Percentiles rank a stretch among this genome's conserved stretches.
phyloP scores from a whole-genome alignment of 2,329 filamentous ascomycete species.

The Ophiobolus disseminans region DNA sequence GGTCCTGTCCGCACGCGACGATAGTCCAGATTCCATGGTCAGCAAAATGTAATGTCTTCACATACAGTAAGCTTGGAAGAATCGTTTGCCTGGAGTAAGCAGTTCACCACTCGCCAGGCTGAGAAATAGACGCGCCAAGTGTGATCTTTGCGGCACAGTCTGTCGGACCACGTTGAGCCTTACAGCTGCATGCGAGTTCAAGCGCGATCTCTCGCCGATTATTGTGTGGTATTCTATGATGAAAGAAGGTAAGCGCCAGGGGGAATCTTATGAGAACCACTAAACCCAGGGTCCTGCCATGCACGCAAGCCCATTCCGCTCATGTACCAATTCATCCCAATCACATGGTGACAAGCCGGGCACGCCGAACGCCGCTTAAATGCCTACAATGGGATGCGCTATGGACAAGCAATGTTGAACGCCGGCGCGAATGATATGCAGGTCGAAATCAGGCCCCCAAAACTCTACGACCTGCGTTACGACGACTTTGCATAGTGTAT shows the following conservation, averaged over 20 bases:
- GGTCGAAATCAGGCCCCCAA: not conserved
- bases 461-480: not conserved
- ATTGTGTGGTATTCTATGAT: conserved; percentile 8
- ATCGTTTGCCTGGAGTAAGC: not conserved
- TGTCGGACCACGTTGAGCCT: conserved; percentile 6
- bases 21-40: conserved; percentile 37
- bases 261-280: conserved; percentile 20
- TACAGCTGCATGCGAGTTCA: conserved; percentile 4
- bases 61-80: not conserved
- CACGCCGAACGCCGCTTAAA: conserved; percentile 9
- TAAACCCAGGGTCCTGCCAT: not conserved
- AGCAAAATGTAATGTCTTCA: not conserved
- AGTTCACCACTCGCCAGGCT: not conserved
- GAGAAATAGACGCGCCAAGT: conserved; percentile 7
- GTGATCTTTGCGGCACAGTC: conserved; percentile 15
- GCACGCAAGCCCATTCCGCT: not conserved
- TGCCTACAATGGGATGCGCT: conserved; percentile 4
- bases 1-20: conserved; percentile 26
- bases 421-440: not conserved
- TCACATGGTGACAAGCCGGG: not conserved
- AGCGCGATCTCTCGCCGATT: not conserved
- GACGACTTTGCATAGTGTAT: not conserved
- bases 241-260: conserved; percentile 15
- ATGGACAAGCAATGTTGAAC: not conserved
- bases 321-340: conserved; percentile 2